Evolutionary conservation across 2,329 filamentous ascomycete species (phyloP).

Genomic region (Monilinia laxa): DNA sequence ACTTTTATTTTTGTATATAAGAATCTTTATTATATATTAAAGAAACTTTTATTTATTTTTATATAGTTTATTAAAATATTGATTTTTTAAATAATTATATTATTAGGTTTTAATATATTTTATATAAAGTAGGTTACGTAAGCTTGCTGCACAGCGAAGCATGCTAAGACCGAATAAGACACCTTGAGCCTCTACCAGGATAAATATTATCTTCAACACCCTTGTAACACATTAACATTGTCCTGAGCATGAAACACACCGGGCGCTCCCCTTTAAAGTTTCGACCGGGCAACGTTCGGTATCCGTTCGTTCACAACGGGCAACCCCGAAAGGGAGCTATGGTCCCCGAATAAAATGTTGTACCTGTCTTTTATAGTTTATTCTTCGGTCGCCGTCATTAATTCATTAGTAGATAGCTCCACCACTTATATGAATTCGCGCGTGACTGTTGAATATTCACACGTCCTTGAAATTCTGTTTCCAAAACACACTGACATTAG

Average conservation of each 20-base stretch:
- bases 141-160: slow-evolving; percentile 4
- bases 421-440: slow-evolving; percentile 6
- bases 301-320: too few species aligned
- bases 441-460: slow-evolving; percentile 9
- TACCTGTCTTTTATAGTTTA: slow-evolving; percentile 10
- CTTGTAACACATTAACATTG: too few species aligned
- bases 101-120: slow-evolving; percentile 7
- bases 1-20: too few species aligned
- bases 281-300: neutral
- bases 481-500: slow-evolving; percentile 8
- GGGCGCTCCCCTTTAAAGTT: slow-evolving; percentile 7
- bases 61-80: too few species aligned
- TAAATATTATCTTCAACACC: too few species aligned
- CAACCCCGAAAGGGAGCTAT: slow-evolving; percentile 9
- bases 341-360: slow-evolving; percentile 5
- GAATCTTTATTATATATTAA: too few species aligned
- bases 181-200: too few species aligned
- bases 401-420: slow-evolving; percentile 8
- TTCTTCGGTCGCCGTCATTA: slow-evolving; percentile 9
- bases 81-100: neutral
- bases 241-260: slow-evolving; percentile 6
- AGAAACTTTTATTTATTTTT: too few species aligned
- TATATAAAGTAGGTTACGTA: slow-evolving; percentile 10
- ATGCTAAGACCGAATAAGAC: slow-evolving; percentile 10
- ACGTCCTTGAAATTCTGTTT: slow-evolving; percentile 9